A percentile compares a stretch with the other conserved stretches of the same genome.
These are phyloP conservation scores for Fusarium tjaetaba DNA, from an alignment of 2,329 filamentous ascomycete species.

Conservation along the genomic window DNA sequence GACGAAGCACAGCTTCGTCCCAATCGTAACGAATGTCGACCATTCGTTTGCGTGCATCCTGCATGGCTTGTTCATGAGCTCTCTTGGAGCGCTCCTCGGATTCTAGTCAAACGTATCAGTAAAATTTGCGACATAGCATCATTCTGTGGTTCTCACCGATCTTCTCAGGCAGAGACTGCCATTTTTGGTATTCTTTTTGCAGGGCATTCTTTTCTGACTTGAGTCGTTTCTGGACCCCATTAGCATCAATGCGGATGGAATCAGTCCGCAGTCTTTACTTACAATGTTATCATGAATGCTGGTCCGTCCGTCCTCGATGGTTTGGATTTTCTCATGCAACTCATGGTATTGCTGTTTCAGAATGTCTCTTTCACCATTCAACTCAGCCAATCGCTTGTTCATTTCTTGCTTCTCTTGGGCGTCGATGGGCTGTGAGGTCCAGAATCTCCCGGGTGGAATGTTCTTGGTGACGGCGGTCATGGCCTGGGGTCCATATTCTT, in stretches of 20 bases:
- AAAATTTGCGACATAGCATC: not conserved
- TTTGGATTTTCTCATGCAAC: slow-evolving; percentile 51
- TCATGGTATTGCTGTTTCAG: slow-evolving; percentile 49
- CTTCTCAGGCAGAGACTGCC: slow-evolving; percentile 74
- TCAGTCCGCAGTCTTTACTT: slow-evolving; percentile 21
- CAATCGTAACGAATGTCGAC: slow-evolving; percentile 62
- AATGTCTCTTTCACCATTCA: slow-evolving; percentile 48
- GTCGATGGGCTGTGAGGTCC: slow-evolving; percentile 83
- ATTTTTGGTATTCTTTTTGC: slow-evolving; percentile 73
- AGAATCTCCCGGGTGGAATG: slow-evolving; percentile 71
- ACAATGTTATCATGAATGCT: slow-evolving; percentile 54
- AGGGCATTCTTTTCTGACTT: slow-evolving; percentile 71
- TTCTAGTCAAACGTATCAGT: slow-evolving; percentile 41
- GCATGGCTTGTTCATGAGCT: slow-evolving; percentile 46
- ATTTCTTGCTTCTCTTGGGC: slow-evolving; percentile 70
- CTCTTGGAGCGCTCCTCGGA: slow-evolving; percentile 49
- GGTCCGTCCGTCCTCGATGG: slow-evolving; percentile 55
- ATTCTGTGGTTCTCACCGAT: slow-evolving; percentile 64
- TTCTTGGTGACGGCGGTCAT: slow-evolving; percentile 73
- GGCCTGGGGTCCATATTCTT: slow-evolving; percentile 81
- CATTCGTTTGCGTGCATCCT: slow-evolving; percentile 52
- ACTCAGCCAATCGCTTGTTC: slow-evolving; percentile 60
- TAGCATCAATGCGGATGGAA: slow-evolving; percentile 18
- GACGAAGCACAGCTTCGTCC: slow-evolving; percentile 65
- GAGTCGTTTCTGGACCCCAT: slow-evolving; percentile 56